A percentile compares a stretch with the other conserved stretches of the same genome.
Evolutionary conservation across 257 asterid genomes (phyloP).

Genomic region (Anisodus tanguticus): DNA sequence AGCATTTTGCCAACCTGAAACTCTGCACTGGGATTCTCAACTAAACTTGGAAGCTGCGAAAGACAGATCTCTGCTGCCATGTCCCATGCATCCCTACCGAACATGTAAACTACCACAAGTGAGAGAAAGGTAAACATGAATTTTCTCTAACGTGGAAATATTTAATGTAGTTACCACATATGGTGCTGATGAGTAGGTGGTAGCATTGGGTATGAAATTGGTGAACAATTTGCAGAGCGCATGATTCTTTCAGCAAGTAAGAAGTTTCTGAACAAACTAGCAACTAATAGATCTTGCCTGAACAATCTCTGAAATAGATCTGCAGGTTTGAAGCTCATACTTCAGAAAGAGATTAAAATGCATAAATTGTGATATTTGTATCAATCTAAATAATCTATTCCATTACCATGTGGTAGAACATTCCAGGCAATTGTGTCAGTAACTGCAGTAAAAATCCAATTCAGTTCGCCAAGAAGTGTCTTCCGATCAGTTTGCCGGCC

Average conservation of each 20-base stretch:
- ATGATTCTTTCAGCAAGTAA: constrained; percentile 97
- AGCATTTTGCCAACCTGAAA: constrained; percentile 68
- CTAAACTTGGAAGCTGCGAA: constrained; percentile 90
- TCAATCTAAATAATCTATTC: constrained; percentile 29
- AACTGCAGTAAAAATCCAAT: constrained; percentile 99
- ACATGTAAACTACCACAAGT: constrained; percentile 31
- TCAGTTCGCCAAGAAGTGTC: constrained; percentile 98
- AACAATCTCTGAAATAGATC: constrained; percentile 96
- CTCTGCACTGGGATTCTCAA: constrained; percentile 91
- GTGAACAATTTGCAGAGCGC: constrained; percentile 99
- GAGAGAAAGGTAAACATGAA: constrained; percentile 30
- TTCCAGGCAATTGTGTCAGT: constrained; percentile 99
- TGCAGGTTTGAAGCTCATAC: constrained; percentile 47
- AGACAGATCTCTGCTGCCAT: constrained; percentile 99
- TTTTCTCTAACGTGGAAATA: neutral
- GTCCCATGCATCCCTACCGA: constrained; percentile 98
- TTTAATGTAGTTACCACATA: constrained; percentile 73
- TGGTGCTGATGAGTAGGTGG: constrained; percentile 99
- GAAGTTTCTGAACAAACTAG: constrained; percentile 92
- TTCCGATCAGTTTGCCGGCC: constrained; percentile 99
- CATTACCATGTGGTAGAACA: constrained; percentile 97
- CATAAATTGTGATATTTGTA: neutral
- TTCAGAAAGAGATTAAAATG: constrained; percentile 29
- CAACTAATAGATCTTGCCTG: constrained; percentile 98
- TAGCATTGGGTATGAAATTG: constrained; percentile 84